Conservation (phyloP, 768 basidiomycete species). For the Psilocybe azurescens region DNA sequence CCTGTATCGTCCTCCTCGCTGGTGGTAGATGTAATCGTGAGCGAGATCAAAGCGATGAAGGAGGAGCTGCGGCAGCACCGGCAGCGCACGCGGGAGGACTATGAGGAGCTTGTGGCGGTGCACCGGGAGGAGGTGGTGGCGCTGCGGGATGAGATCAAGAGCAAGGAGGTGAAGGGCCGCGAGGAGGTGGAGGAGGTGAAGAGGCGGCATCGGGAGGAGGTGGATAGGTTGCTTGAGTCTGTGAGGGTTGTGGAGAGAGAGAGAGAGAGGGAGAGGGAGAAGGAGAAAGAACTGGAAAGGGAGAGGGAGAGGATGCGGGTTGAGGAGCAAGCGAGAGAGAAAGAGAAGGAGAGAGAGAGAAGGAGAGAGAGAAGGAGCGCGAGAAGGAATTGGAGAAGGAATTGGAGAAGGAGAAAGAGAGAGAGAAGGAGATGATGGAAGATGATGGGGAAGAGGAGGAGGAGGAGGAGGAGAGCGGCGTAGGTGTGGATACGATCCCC, state of each 20-base stretch:
- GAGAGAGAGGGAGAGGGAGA: constrained; percentile 8
- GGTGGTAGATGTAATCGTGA: constrained; percentile 18
- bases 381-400: background rate
- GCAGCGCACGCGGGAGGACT: constrained; percentile 14
- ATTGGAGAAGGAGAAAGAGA: constrained; percentile 8
- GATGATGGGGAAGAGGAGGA: constrained; percentile 10
- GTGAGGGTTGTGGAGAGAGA: constrained; percentile 12
- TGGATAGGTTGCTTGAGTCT: constrained; percentile 10
- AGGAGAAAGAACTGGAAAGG: constrained; percentile 10
- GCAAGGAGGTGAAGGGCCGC: constrained; percentile 3
- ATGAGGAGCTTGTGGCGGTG: constrained; percentile 11
- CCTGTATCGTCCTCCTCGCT: constrained; percentile 3
- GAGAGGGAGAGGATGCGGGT: constrained; percentile 7
- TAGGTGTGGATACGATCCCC: constrained; percentile 7
- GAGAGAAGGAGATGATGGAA: constrained; percentile 7
- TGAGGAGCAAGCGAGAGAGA: constrained; percentile 8
- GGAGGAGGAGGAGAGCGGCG: constrained; percentile 5
- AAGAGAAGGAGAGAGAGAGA: constrained; percentile 5
- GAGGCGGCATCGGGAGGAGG: constrained; percentile 16
- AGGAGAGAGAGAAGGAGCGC: constrained; percentile 4
- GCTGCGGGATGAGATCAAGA: constrained; percentile 13
- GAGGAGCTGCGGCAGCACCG: constrained; percentile 20
- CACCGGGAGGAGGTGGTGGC: constrained; percentile 15
- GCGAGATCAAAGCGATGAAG: constrained; percentile 24
- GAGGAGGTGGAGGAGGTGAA: constrained; percentile 15